These are phyloP conservation scores for Entomortierella lignicola DNA, from an alignment of 192 early-diverging fungal species.

Conservation along the genomic window DNA sequence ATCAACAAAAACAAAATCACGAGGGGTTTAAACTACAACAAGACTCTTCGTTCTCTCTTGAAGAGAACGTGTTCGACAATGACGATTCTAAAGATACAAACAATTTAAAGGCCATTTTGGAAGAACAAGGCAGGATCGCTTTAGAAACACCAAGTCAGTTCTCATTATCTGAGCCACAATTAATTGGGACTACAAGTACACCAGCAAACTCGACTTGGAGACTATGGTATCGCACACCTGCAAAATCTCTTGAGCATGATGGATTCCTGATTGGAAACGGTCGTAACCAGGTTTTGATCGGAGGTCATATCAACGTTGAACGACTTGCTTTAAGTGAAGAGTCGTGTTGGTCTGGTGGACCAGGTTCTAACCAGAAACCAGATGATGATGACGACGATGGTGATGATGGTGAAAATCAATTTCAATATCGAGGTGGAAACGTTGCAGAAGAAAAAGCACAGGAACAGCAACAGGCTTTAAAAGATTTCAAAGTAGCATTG, in stretches of 20 bases:
- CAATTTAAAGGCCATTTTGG: background rate
- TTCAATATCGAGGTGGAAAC: slow-evolving; percentile 38
- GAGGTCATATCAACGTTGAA: slow-evolving; percentile 38
- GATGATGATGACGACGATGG: background rate
- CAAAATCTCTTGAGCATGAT: slow-evolving; percentile 9
- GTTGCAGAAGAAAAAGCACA: slow-evolving; percentile 9
- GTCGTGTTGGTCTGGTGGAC: slow-evolving; percentile 45
- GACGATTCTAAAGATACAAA: background rate
- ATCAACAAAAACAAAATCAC: too few species aligned
- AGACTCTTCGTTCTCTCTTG: background rate
- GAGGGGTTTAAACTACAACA: too few species aligned
- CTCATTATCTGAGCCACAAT: background rate
- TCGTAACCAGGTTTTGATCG: slow-evolving; percentile 19
- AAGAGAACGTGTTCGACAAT: background rate
- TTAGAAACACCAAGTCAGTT: background rate
- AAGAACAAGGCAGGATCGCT: background rate
- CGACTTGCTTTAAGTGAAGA: slow-evolving; percentile 27
- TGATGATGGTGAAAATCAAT: background rate
- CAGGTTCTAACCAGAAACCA: slow-evolving; percentile 3
- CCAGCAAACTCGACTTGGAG: slow-evolving; percentile 20
- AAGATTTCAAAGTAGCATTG: slow-evolving; percentile 4
- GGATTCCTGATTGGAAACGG: slow-evolving; percentile 40
- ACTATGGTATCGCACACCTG: slow-evolving; percentile 33
- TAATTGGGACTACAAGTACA: background rate
- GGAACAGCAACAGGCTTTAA: slow-evolving; percentile 10